These are phyloP conservation scores for Pestalotiopsis fici DNA, from an alignment of 2,329 filamentous ascomycete genomes.

Conservation along the genomic window DNA sequence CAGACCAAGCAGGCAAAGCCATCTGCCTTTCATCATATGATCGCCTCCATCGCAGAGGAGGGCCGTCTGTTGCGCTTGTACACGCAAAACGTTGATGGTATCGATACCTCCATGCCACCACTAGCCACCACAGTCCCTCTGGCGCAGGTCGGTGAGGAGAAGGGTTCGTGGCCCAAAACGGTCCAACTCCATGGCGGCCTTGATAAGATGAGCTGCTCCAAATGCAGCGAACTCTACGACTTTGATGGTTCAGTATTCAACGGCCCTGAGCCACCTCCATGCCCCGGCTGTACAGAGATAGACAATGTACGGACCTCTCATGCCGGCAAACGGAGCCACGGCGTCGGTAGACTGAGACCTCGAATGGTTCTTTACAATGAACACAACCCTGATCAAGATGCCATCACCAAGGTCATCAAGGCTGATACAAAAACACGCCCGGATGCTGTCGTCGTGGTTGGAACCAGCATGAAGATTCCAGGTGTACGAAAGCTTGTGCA, in stretches of 20 bases:
- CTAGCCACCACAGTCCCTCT: conserved; percentile 81
- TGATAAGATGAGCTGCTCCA: conserved; percentile 95
- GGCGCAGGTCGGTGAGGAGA: conserved; percentile 72
- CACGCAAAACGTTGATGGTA: conserved; percentile 94
- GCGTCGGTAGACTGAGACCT: conserved; percentile 85
- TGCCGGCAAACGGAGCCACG: conserved; percentile 88
- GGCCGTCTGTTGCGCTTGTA: conserved; percentile 87
- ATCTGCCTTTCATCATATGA: conserved; percentile 88
- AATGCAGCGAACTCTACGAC: conserved; percentile 76
- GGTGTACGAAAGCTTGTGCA: conserved; percentile 87
- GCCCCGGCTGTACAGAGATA: conserved; percentile 70
- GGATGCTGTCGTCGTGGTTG: conserved; percentile 91
- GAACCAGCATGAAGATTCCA: conserved; percentile 93
- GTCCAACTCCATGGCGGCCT: conserved; percentile 93
- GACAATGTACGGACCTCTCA: conserved; percentile 75
- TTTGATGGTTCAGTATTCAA: conserved; percentile 82
- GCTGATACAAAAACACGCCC: conserved; percentile 84
- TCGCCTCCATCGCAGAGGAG: conserved; percentile 86
- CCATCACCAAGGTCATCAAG: conserved; percentile 87
- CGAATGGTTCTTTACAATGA: conserved; percentile 98
- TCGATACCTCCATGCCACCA: conserved; percentile 82
- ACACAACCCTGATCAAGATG: conserved; percentile 93
- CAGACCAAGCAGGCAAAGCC: conserved; percentile 77
- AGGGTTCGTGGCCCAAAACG: conserved; percentile 90
- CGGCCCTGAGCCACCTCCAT: conserved; percentile 81